These are phyloP conservation scores for Sordariomycetes sp. DNA, from an alignment of 2,329 filamentous ascomycete genomes.

Conservation along the genomic window DNA sequence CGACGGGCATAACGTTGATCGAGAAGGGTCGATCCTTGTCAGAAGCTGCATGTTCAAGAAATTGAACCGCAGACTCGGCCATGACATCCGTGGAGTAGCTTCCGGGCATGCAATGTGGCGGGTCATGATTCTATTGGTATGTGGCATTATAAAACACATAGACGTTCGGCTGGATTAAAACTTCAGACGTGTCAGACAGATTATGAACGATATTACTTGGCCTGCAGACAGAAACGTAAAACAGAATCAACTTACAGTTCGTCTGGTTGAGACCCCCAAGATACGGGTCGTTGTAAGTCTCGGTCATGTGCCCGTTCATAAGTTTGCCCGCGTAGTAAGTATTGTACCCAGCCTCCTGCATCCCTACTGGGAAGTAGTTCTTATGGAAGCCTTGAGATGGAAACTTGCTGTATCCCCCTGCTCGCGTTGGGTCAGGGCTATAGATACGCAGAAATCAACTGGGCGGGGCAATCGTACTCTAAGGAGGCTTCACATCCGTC, in stretches of 20 bases:
- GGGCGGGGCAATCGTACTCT: constrained; percentile 17
- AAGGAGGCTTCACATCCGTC: constrained; percentile 37
- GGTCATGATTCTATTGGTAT: constrained; percentile 27
- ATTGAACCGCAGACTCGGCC: constrained; percentile 40
- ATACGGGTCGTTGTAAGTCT: constrained; percentile 46
- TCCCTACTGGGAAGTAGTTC: constrained; percentile 56
- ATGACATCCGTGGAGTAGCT: constrained; percentile 41
- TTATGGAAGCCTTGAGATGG: constrained; percentile 50
- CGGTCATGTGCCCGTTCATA: constrained; percentile 48
- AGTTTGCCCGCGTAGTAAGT: constrained; percentile 66
- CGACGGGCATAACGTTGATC: constrained; percentile 50
- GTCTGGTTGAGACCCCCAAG: constrained; percentile 46
- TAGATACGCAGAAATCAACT: constrained; percentile 21
- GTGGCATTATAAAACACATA: constrained; percentile 34
- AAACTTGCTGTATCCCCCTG: constrained; percentile 48
- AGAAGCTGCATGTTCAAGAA: constrained; percentile 45
- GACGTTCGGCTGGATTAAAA: constrained; percentile 19
- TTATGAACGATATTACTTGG: too few relatives aligned
- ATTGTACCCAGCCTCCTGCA: constrained; percentile 55
- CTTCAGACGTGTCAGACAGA: background rate
- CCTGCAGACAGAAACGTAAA: too few relatives aligned
- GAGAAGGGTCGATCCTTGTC: constrained; percentile 46
- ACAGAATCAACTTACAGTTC: constrained; percentile 9
- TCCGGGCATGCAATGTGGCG: constrained; percentile 14
- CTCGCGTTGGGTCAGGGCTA: background rate